A percentile compares a stretch with the other conserved stretches of the same genome.
phyloP scores from a whole-genome alignment of 2,329 filamentous ascomycete genomes.

The Emergomyces africanus region DNA sequence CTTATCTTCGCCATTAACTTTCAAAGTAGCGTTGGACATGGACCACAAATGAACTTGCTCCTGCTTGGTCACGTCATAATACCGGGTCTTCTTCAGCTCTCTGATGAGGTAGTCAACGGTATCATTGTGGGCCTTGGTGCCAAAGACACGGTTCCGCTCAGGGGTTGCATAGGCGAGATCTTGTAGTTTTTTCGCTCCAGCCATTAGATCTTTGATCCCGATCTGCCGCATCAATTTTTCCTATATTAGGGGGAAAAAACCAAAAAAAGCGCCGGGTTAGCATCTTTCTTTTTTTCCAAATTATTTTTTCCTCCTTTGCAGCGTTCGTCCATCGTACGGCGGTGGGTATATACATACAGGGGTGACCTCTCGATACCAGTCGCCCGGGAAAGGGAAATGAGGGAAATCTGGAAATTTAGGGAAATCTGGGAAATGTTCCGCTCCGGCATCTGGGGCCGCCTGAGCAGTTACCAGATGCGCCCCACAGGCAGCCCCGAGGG shows the following conservation, averaged over 20 bases:
- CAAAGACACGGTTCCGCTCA: slow-evolving; percentile 16
- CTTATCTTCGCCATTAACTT: slow-evolving; percentile 6
- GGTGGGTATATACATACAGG: background rate
- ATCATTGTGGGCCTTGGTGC: slow-evolving; percentile 9
- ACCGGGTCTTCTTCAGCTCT: slow-evolving; percentile 8
- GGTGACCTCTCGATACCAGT: background rate
- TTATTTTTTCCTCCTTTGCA: background rate
- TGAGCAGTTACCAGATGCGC: slow-evolving; percentile 2
- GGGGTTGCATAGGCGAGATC: slow-evolving; percentile 12
- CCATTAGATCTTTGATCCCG: slow-evolving; percentile 12
- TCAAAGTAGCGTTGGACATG: slow-evolving; percentile 5
- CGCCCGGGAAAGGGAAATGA: background rate
- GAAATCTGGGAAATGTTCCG: background rate
- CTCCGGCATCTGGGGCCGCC: background rate
- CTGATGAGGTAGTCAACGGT: slow-evolving; percentile 10
- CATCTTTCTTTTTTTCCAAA: background rate
- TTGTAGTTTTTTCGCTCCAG: slow-evolving; percentile 12
- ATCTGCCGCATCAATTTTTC: slow-evolving; percentile 13
- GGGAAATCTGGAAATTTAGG: background rate
- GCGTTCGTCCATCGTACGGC: background rate
- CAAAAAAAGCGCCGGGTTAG: slow-evolving; percentile 1
- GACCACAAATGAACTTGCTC: slow-evolving; percentile 11
- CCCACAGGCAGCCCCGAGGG: slow-evolving; percentile 8
- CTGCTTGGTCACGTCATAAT: slow-evolving; percentile 12
- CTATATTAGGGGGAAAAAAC: slow-evolving; percentile 7